Conservation (phyloP, 192 early-diverging fungal genomes). For the Mortierella claussenii region DNA sequence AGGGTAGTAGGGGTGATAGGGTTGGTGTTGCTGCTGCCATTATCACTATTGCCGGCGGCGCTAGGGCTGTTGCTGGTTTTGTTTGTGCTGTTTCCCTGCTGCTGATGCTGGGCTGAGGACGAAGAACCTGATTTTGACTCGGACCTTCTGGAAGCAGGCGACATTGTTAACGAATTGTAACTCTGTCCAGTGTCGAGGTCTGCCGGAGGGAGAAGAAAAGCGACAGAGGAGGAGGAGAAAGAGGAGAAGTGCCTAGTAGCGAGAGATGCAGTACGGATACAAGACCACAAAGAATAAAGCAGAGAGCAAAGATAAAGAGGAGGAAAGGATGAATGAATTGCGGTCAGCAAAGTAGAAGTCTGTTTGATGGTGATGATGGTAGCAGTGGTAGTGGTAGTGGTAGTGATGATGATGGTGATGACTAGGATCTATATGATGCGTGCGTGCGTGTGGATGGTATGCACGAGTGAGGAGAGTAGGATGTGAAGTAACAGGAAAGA, state of each 20-base stretch:
- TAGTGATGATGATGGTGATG: no score
- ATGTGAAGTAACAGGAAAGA: no score
- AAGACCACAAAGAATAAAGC: no score
- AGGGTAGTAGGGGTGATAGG: not conserved
- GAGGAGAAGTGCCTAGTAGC: no score
- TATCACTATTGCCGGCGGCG: not conserved
- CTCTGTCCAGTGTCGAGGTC: not conserved
- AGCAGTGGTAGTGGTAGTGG: no score
- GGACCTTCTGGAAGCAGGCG: constrained; percentile 35
- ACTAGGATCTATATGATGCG: no score
- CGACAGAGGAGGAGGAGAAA: not conserved
- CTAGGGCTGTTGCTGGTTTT: not conserved
- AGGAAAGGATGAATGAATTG: no score
- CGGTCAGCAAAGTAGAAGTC: no score
- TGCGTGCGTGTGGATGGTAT: no score
- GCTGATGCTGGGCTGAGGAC: not conserved
- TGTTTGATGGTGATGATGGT: no score
- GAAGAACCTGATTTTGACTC: constrained; percentile 6
- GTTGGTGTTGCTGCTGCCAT: constrained; percentile 7
- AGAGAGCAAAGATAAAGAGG: not conserved
- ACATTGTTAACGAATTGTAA: constrained; percentile 11
- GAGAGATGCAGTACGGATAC: no score
- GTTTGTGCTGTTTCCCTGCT: not conserved
- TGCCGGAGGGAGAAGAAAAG: not conserved
- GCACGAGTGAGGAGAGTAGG: no score